A percentile compares a stretch with the other conserved stretches of the same genome.
Evolutionary conservation across 176 grass and related monocot species (phyloP).

Genomic region (Rhynchospora breviuscula): DNA sequence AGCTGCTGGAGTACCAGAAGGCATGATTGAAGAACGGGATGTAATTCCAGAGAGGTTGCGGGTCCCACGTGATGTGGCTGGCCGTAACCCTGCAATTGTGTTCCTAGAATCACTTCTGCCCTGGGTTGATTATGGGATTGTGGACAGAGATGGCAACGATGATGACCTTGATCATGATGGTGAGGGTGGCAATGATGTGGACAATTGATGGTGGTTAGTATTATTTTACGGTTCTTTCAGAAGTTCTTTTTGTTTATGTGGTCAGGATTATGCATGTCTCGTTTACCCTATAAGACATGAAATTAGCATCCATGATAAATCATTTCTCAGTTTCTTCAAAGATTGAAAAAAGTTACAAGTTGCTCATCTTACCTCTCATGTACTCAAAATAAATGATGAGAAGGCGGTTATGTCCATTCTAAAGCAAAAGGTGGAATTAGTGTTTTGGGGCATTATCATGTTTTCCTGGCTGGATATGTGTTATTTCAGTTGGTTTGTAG

Average conservation of each 20-base stretch:
- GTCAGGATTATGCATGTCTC: not conserved
- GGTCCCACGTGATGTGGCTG: conserved; percentile 58
- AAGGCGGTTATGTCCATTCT: not conserved
- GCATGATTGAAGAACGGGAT: conserved; percentile 34
- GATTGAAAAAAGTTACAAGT: not conserved
- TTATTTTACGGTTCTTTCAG: conserved; percentile 5
- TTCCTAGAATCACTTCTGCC: conserved; percentile 91
- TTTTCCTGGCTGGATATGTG: not conserved
- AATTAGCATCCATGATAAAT: not conserved
- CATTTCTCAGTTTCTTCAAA: not conserved
- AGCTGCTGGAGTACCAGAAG: conserved; percentile 50
- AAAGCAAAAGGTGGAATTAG: not conserved
- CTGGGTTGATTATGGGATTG: conserved; percentile 66
- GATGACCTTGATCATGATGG: not conserved
- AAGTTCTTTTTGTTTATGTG: not conserved
- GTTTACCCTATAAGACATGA: not conserved
- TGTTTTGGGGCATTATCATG: not conserved
- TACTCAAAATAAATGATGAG: not conserved
- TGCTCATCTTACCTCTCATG: not conserved
- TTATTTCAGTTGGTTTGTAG: not conserved
- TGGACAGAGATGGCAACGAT: conserved; percentile 15
- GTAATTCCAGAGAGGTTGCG: conserved; percentile 38
- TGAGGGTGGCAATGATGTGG: not conserved
- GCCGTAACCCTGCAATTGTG: conserved; percentile 63
- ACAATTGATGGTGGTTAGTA: not conserved